phyloP scores from a whole-genome alignment of 352 stramenopile genomes.

The Globisporangium paddicum region DNA sequence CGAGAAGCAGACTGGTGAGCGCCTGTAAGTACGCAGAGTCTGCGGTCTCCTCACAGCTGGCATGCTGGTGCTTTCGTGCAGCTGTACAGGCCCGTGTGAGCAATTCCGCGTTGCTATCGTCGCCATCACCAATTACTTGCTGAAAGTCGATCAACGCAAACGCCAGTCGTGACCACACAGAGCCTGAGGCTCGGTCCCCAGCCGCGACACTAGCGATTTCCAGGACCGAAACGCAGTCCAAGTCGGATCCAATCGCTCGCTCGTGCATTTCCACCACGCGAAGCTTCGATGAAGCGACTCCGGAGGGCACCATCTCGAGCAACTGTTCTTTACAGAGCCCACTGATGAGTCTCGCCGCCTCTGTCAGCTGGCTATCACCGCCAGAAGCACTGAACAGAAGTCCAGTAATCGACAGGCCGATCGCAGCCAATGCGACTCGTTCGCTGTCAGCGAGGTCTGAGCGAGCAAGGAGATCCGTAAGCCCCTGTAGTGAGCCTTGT shows the following conservation, averaged over 20 bases:
- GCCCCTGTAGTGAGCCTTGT: background rate
- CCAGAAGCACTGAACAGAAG: conserved; percentile 10
- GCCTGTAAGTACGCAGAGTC: conserved; percentile 28
- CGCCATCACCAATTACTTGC: background rate
- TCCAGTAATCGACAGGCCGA: conserved; percentile 35
- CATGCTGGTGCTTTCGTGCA: background rate
- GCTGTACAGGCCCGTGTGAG: background rate
- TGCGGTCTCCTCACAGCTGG: conserved; percentile 14
- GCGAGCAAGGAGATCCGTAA: conserved; percentile 4
- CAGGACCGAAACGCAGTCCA: conserved; percentile 20
- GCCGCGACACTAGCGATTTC: conserved; percentile 17
- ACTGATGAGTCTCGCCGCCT: conserved; percentile 13
- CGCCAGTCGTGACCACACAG: conserved; percentile 21
- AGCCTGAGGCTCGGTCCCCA: conserved; percentile 16
- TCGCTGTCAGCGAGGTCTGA: conserved; percentile 5
- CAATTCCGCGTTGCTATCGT: background rate
- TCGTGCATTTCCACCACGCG: conserved; percentile 40
- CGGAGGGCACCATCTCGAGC: conserved; percentile 1
- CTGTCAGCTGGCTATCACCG: conserved; percentile 2
- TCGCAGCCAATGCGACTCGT: conserved; percentile 19
- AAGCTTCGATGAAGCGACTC: conserved; percentile 11
- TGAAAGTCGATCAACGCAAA: conserved; percentile 38
- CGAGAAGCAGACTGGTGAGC: conserved; percentile 25
- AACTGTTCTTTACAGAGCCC: conserved; percentile 28
- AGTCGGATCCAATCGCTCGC: conserved; percentile 18